These are phyloP conservation scores for Aspergillus arachidicola DNA, from an alignment of 2,329 filamentous ascomycete species.

Conservation along the genomic window DNA sequence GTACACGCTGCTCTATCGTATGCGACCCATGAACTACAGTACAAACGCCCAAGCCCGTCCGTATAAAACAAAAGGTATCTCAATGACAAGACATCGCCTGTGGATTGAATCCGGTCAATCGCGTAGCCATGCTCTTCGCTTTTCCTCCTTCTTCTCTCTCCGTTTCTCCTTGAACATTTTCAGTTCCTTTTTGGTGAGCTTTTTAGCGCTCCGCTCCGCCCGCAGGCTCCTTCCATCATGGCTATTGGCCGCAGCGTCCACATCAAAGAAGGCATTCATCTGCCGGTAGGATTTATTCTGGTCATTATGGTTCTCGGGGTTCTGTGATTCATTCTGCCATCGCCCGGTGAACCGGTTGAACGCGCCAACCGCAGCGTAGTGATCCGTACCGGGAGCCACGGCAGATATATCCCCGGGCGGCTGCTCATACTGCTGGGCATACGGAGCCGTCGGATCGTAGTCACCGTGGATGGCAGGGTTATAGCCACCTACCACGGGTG, in stretches of 20 bases:
- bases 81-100: conserved; percentile 14
- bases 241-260: conserved; percentile 87
- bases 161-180: conserved; percentile 92
- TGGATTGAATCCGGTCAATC: conserved; percentile 59
- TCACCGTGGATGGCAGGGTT: conserved; percentile 95
- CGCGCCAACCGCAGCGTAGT: conserved; percentile 69
- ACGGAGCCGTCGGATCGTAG: conserved; percentile 95
- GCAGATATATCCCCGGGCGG: conserved; percentile 38
- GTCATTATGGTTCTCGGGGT: conserved; percentile 77
- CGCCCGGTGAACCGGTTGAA: conserved; percentile 91
- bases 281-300: conserved; percentile 85
- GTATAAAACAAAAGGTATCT: conserved; percentile 19
- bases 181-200: conserved; percentile 80
- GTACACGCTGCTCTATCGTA: conserved; percentile 13
- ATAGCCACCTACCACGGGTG: conserved; percentile 70
- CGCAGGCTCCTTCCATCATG: conserved; percentile 90
- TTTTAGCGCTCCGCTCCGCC: conserved; percentile 84
- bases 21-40: conserved; percentile 16
- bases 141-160: conserved; percentile 88
- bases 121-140: conserved; percentile 84
- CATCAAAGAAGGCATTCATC: conserved; percentile 94
- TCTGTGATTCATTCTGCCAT: conserved; percentile 70
- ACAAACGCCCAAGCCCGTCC: conserved; percentile 15
- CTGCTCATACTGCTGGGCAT: conserved; percentile 66
- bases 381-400: conserved; percentile 40